These are phyloP conservation scores for Polytolypa hystricis DNA, from an alignment of 2,329 filamentous ascomycete species.

Conservation along the genomic window DNA sequence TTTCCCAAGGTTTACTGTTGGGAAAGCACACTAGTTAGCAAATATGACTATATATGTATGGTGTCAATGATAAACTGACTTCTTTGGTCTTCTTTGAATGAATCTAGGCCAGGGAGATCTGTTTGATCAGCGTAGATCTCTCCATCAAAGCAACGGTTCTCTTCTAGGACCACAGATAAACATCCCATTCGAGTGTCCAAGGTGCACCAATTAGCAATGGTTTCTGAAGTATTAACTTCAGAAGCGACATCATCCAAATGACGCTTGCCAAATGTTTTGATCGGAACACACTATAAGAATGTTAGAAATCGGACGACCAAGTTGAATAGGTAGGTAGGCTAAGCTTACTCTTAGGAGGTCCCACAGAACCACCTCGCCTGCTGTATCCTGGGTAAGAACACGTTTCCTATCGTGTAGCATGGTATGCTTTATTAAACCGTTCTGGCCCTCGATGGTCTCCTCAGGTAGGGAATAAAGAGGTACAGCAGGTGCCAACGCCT, in stretches of 20 bases:
- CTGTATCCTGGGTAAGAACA: constrained; percentile 85
- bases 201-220: constrained; percentile 90
- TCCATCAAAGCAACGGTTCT: constrained; percentile 93
- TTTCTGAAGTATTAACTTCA: constrained; percentile 76
- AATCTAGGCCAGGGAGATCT: constrained; percentile 57
- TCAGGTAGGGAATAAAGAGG: constrained; percentile 59
- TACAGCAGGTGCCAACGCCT: constrained; percentile 40
- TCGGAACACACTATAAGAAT: constrained; percentile 59
- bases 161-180: constrained; percentile 80
- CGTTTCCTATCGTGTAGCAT: constrained; percentile 82
- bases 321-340: too few species aligned
- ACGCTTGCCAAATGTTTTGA: constrained; percentile 86
- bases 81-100: constrained; percentile 86
- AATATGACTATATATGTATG: not conserved
- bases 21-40: not conserved
- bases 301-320: constrained; percentile 2
- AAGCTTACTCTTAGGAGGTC: constrained; percentile 67
- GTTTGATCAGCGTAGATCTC: constrained; percentile 95
- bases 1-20: constrained; percentile 80
- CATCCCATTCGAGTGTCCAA: constrained; percentile 89
- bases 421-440: constrained; percentile 86
- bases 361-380: constrained; percentile 90
- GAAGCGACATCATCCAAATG: constrained; percentile 87
- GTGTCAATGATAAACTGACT: constrained; percentile 45
- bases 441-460: constrained; percentile 86